Conservation (phyloP, 2,329 filamentous ascomycete genomes). For the Fusarium goolgardi region DNA sequence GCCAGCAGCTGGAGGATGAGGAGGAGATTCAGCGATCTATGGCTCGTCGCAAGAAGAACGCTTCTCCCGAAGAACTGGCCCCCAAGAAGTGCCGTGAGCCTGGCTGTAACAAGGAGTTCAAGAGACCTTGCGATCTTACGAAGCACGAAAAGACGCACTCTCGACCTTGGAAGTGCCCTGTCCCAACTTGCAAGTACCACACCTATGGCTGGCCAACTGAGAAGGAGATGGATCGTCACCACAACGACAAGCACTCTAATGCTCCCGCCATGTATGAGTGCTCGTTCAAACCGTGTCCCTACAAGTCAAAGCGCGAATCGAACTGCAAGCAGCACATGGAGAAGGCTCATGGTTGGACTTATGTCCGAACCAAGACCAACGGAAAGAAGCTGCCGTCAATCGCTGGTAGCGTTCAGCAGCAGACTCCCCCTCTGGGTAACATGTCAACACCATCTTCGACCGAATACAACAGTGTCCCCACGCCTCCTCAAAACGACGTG, state of each 20-base stretch:
- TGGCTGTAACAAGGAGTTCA: slow-evolving; percentile 91
- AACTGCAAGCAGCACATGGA: slow-evolving; percentile 99
- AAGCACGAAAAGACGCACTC: slow-evolving; percentile 99
- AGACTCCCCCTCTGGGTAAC: slow-evolving; percentile 70
- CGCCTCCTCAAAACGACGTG: slow-evolving; percentile 65
- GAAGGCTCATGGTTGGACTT: slow-evolving; percentile 92
- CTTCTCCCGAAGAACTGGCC: slow-evolving; percentile 83
- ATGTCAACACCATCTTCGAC: slow-evolving; percentile 72
- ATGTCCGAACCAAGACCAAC: slow-evolving; percentile 92
- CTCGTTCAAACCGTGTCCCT: slow-evolving; percentile 83
- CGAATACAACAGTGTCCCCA: slow-evolving; percentile 63
- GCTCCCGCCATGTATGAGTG: slow-evolving; percentile 86
- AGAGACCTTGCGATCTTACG: slow-evolving; percentile 94
- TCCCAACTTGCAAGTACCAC: slow-evolving; percentile 87
- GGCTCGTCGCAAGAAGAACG: slow-evolving; percentile 95
- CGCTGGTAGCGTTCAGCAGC: slow-evolving; percentile 60
- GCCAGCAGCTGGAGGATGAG: slow-evolving; percentile 78
- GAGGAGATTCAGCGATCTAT: slow-evolving; percentile 90
- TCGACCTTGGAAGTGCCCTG: slow-evolving; percentile 92
- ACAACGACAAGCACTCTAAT: slow-evolving; percentile 93
- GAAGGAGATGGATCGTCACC: slow-evolving; percentile 95
- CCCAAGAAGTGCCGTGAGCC: slow-evolving; percentile 80
- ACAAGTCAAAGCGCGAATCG: slow-evolving; percentile 94
- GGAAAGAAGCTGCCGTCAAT: slow-evolving; percentile 69
- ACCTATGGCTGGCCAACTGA: slow-evolving; percentile 94